Evolutionary conservation across 2,329 filamentous ascomycete species (phyloP), one percentile per base, ranked within the genome.

Genomic region (Orbilia javanica): DNA sequence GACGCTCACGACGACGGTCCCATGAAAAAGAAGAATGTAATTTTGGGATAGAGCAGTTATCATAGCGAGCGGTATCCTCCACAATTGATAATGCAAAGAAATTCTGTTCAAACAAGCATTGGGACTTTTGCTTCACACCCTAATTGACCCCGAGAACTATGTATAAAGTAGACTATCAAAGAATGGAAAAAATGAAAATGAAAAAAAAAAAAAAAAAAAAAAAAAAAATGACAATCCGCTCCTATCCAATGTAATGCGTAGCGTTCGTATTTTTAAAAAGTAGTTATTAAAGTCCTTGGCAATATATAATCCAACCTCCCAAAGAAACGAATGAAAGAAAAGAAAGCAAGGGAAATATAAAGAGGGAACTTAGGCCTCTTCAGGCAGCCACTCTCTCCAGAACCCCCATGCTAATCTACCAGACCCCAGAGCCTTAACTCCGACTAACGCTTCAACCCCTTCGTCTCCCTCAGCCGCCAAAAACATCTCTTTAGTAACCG

Each of bases 401-500:
- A 95, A 96, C 83, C 94, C 94, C 93, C 93, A 96, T 1, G 92
- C 92, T 81, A 93, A 91, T 79, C 91, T 86, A 82, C 91, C 91
- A 55, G 91, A 91, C 0, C 86, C 87, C 25, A 89, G 87, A 2
- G 90, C 90, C 69, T 89, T 88, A 1, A 97, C 93, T 15, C 95
- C 94, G 0, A 97, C 95, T 46, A 99, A 86, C 81, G 88, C 88
- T 84, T 98, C 95, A 20, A 99, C 92, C 0, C 93, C 96, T 68
- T 94, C 91, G 42, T 90, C 92, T 0, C 93, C 94, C 66, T 93
- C 89, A 0, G 93, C 96, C 70, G 90, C 92, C 68, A 98, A 87
- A 83, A 99, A 93, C 82, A 91, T 92, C 74, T 97, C 93, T 82
- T 95, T 88, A 81, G 97, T 93, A 82, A 99, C 98, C 85, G 97